Percentiles rank a stretch among this genome's conserved stretches.
Conservation (phyloP, 2,329 filamentous ascomycete species). For the Pseudocercospora vitis region DNA sequence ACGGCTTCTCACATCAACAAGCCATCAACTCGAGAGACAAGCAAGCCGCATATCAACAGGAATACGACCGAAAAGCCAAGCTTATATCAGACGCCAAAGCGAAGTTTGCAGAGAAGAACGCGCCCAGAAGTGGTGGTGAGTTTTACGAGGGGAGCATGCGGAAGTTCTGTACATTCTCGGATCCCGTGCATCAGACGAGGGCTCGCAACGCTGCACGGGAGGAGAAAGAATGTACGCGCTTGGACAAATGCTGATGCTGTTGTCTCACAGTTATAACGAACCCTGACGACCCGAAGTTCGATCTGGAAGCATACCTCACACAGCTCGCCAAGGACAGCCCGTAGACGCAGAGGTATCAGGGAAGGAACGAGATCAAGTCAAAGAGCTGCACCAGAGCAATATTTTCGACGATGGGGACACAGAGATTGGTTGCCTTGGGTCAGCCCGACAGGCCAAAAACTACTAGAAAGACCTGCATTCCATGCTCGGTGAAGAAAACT, state of each 20-base stretch:
- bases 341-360: slow-evolving; percentile 21
- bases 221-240: too few species aligned
- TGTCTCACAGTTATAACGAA: slow-evolving; percentile 64
- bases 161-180: too few species aligned
- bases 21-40: slow-evolving; percentile 72
- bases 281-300: slow-evolving; percentile 84
- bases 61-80: slow-evolving; percentile 87
- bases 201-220: too few species aligned
- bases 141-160: background rate
- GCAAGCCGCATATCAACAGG: slow-evolving; percentile 68
- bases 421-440: slow-evolving; percentile 1
- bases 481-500: slow-evolving; percentile 5
- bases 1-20: slow-evolving; percentile 92
- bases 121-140: slow-evolving; percentile 46
- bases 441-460: background rate
- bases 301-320: slow-evolving; percentile 81
- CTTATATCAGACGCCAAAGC: slow-evolving; percentile 92
- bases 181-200: too few species aligned
- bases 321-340: slow-evolving; percentile 55
- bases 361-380: background rate
- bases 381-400: slow-evolving; percentile 12
- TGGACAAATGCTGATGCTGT: slow-evolving; percentile 17
- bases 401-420: slow-evolving; percentile 1
- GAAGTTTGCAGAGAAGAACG: slow-evolving; percentile 79
- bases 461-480: slow-evolving; percentile 7